Evolutionary conservation across 148 eudicot species (phyloP), one percentile per base, ranked within the genome.

Genomic region (Camellia lanceoleosa): DNA sequence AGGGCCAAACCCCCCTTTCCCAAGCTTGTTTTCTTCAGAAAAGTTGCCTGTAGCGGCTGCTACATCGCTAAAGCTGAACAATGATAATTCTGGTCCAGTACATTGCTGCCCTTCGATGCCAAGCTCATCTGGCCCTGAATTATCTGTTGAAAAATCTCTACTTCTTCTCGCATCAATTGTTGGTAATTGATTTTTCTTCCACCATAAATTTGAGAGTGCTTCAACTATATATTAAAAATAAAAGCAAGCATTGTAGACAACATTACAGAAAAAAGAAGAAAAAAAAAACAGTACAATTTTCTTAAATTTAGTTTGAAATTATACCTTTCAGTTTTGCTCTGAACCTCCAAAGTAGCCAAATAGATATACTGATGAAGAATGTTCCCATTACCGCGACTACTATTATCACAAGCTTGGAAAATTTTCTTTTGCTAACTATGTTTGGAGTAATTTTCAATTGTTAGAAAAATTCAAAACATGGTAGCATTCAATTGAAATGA

Each of bases 1-100:
- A 0, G 88, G 87, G 63, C 92, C 94, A 76, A 91, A 89, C 78
- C 94, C 94, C 2, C 94, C 94, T 84, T 89, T 80, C 42, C 94
- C 94, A 3, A 91, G 92, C 82, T 88, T 91, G 79, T 87, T 89
- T 18, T 76, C 66, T 23, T 80, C 77, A 3, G 89, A 83, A 69
- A 89, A 91, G 72, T 83, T 80, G 30, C 87, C 73, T 11, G 94
- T 89, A 60, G 91, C 87, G 56, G 82, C 76, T 68, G 82, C 87
- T 55, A 91, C 79, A 47, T 59, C 60, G 80, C 75, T 60, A 60
- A 84, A 90, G 76, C 78, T 82, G 78, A 81, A 79, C 58, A 84
- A 46, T 7, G 86, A 67, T 15, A 89, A 65, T 71, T 89, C 89
- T 30, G 74, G 81, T 23, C 89, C 81, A 44, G 64, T 82, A 15